phyloP scores from a whole-genome alignment of 768 basidiomycete genomes.

The Tricholoma saponaceum region DNA sequence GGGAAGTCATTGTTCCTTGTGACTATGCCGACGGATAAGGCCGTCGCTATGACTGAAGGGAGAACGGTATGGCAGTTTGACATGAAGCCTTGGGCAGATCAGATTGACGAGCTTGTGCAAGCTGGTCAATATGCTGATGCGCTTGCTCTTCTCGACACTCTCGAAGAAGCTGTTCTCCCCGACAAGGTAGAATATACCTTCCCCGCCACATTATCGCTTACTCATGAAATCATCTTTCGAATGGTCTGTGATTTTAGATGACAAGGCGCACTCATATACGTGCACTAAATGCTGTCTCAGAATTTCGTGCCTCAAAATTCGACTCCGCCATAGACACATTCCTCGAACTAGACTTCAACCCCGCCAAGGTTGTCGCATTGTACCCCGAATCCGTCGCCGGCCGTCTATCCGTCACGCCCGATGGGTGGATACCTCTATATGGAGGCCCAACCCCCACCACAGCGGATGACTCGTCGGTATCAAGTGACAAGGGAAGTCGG shows the following conservation, averaged over 20 bases:
- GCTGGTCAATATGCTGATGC: slow-evolving; percentile 73
- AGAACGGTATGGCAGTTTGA: slow-evolving; percentile 72
- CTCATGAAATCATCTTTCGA: background rate
- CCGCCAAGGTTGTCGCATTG: slow-evolving; percentile 88
- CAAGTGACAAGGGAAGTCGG: slow-evolving; percentile 15
- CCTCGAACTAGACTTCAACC: slow-evolving; percentile 84
- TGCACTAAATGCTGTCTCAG: slow-evolving; percentile 72
- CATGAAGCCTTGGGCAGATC: slow-evolving; percentile 73
- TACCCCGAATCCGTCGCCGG: slow-evolving; percentile 84
- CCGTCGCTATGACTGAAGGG: slow-evolving; percentile 62
- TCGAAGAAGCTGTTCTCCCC: slow-evolving; percentile 54
- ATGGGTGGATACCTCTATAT: slow-evolving; percentile 77
- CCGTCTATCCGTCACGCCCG: slow-evolving; percentile 61
- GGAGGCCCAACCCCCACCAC: slow-evolving; percentile 56
- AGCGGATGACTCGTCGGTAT: slow-evolving; percentile 21
- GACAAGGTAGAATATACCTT: slow-evolving; percentile 51
- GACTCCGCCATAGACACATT: slow-evolving; percentile 84
- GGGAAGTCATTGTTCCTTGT: slow-evolving; percentile 57
- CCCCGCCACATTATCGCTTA: slow-evolving; percentile 6
- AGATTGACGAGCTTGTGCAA: slow-evolving; percentile 79
- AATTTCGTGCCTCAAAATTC: slow-evolving; percentile 66
- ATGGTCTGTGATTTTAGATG: slow-evolving; percentile 36
- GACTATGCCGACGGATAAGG: slow-evolving; percentile 72
- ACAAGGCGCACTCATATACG: slow-evolving; percentile 56
- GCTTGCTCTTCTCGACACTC: slow-evolving; percentile 66